Conservation (phyloP, 2,329 filamentous ascomycete species). For the Teratosphaeria epicoccoides region DNA sequence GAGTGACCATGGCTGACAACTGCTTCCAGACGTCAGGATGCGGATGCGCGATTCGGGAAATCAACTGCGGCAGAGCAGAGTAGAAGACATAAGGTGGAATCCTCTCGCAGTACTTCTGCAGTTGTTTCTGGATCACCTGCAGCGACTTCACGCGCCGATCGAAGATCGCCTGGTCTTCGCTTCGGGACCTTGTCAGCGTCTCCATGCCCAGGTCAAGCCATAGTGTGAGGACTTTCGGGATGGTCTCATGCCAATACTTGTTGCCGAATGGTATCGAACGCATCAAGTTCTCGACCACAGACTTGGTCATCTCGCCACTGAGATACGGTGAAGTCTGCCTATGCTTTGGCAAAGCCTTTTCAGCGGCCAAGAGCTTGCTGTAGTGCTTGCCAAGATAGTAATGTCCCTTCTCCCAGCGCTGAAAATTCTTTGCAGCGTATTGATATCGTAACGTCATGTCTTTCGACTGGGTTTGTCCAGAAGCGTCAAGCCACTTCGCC, state of each 20-base stretch:
- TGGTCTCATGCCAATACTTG: conserved; percentile 90
- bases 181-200: conserved; percentile 32
- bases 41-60: conserved; percentile 88
- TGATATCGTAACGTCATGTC: conserved; percentile 74
- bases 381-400: conserved; percentile 97
- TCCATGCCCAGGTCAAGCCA: conserved; percentile 87
- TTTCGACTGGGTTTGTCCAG: conserved; percentile 82
- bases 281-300: conserved; percentile 89
- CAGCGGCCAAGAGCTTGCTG: conserved; percentile 86
- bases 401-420: conserved; percentile 88
- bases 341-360: conserved; percentile 63
- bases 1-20: conserved; percentile 68
- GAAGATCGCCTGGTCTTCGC: conserved; percentile 37
- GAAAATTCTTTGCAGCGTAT: conserved; percentile 57
- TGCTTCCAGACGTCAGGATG: conserved; percentile 67
- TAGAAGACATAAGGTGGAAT: conserved; percentile 72
- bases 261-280: conserved; percentile 78
- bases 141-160: conserved; percentile 54
- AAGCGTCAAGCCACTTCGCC: conserved; percentile 91
- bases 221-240: conserved; percentile 81
- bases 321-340: conserved; percentile 53
- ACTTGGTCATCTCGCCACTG: conserved; percentile 71
- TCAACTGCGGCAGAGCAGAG: conserved; percentile 78
- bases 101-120: conserved; percentile 66
- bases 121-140: conserved; percentile 57